Base-by-base conservation (phyloP, 106 monocot species). In the Platanthera guangdongensis region DNA sequence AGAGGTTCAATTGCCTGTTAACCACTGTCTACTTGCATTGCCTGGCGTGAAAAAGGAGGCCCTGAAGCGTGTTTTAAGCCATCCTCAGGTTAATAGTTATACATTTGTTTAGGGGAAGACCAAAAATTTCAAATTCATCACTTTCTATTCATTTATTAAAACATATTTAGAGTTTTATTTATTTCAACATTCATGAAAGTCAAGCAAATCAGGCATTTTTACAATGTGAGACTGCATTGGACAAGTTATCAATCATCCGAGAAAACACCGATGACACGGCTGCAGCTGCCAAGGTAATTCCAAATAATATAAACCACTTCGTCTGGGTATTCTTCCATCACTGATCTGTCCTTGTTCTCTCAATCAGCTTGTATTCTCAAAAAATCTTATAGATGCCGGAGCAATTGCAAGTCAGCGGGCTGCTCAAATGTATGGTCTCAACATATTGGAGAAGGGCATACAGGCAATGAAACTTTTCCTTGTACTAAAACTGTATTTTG, bases 381-480 rank as follows among this genome's bases (percentile, higher is more conserved):
- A 85, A 16, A 76, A 72, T 70, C 74, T 90, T 51, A 82, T 72
- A 49, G 94, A 94, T 81, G 83, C 84, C 47, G 94, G 81, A 74
- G 94, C 88, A 51, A 82, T 90, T 77, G 90, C 90, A 47, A 94
- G 88, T 82, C 78, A 76, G 9, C 84, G 82, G 68, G 90, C 93
- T 71, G 94, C 88, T 57, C 83, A 85, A 53, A 71, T 94, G 47
- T 94, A 94, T 82, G 94, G 90, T 22, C 90, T 94, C 50, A 70
- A 85, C 57, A 68, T 87, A 70, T 81, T 94, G 59, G 83, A 84
- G 75, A 77, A 86, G 63, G 80, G 76, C 25, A 82, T 94, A 21
- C 88, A 94, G 85, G 94, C 72, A 88, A 85, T 79, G 21, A 19
- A 69, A 16, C 10, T 46, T 39, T 71, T 79, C 16, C 83, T 60